These are phyloP conservation scores for Chytridium lagenaria DNA, from an alignment of 371 early-diverging fungal genomes.

Conservation along the genomic window DNA sequence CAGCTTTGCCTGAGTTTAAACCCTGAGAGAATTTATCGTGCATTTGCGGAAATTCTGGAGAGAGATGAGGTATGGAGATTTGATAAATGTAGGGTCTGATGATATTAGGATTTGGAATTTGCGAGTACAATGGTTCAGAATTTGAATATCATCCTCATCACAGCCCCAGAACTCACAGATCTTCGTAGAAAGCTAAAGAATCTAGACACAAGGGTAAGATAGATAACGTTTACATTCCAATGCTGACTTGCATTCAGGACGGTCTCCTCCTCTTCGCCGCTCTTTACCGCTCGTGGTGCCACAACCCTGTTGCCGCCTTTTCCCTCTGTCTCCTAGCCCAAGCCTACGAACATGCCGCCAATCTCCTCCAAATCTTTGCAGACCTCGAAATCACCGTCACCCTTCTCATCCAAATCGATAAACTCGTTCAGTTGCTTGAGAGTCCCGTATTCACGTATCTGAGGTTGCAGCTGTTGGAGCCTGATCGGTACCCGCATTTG, in stretches of 20 bases:
- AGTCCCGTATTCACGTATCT: constrained; percentile 92
- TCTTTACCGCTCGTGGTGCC: constrained; percentile 89
- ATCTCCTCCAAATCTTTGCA: constrained; percentile 80
- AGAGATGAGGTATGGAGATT: constrained; percentile 62
- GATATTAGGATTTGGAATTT: constrained; percentile 75
- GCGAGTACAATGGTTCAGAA: constrained; percentile 92
- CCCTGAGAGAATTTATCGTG: constrained; percentile 83
- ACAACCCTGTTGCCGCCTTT: constrained; percentile 87
- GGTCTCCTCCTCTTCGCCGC: constrained; percentile 67
- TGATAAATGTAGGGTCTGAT: neutral
- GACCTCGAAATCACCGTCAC: constrained; percentile 90
- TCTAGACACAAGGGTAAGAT: constrained; percentile 64
- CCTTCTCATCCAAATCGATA: constrained; percentile 89
- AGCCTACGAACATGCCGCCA: constrained; percentile 86
- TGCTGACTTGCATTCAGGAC: constrained; percentile 36
- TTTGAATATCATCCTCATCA: constrained; percentile 87
- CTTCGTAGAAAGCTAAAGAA: constrained; percentile 73
- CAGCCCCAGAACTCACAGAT: constrained; percentile 86
- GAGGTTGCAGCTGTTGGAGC: constrained; percentile 88
- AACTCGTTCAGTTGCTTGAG: constrained; percentile 92
- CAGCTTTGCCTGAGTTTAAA: constrained; percentile 85
- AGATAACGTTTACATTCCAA: constrained; percentile 23
- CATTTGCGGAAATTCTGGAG: constrained; percentile 82
- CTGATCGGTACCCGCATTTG: constrained; percentile 80
- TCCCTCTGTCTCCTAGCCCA: constrained; percentile 88